Conservation (phyloP, 495 filamentous ascomycete species). For the Podospora conica region DNA sequence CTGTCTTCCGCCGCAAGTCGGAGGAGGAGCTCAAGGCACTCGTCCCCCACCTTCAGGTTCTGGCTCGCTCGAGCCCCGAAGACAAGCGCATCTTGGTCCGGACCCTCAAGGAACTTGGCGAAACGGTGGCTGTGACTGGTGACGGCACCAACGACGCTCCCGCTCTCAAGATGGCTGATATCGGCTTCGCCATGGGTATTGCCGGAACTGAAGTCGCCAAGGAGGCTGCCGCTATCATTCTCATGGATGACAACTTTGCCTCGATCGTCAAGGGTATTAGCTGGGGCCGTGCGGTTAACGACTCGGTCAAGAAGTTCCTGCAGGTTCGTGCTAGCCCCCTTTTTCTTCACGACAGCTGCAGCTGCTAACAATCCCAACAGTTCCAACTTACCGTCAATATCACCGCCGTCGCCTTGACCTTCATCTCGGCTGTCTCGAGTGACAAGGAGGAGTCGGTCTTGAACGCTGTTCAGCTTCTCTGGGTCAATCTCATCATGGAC, state of each 20-base stretch:
- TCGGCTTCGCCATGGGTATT: conserved; percentile 94
- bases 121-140: conserved; percentile 79
- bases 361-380: conserved; percentile 29
- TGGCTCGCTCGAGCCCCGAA: conserved; percentile 81
- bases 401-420: conserved; percentile 75
- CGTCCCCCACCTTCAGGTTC: conserved; percentile 70
- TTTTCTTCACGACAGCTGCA: not conserved
- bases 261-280: conserved; percentile 85
- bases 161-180: conserved; percentile 77
- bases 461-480: conserved; percentile 80
- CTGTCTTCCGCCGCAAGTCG: conserved; percentile 69
- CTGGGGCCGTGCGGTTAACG: conserved; percentile 90
- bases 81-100: conserved; percentile 77
- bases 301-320: conserved; percentile 82
- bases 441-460: conserved; percentile 64
- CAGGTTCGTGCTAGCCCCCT: conserved; percentile 44
- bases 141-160: conserved; percentile 90
- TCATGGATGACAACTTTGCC: conserved; percentile 84
- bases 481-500: conserved; percentile 94
- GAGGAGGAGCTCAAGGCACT: conserved; percentile 61
- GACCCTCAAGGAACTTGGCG: conserved; percentile 65
- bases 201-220: conserved; percentile 87
- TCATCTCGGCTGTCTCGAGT: conserved; percentile 72
- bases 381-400: conserved; percentile 93
- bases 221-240: conserved; percentile 83